A percentile compares a stretch with the other conserved stretches of the same genome.
Conservation (phyloP, 495 filamentous ascomycete genomes). For the Podospora didyma region DNA sequence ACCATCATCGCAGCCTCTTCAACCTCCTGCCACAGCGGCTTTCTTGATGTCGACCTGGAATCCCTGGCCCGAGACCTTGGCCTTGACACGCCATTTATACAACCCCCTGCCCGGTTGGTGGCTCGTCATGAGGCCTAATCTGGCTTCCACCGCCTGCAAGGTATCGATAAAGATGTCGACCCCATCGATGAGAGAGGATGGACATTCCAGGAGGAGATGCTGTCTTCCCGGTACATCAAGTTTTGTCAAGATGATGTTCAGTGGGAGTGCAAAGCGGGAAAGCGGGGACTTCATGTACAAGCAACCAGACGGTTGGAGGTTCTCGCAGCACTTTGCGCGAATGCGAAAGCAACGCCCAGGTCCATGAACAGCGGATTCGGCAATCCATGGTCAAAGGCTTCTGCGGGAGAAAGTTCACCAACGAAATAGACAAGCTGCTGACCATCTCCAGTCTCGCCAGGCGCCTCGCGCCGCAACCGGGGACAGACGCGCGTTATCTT, state of each 20-base stretch:
- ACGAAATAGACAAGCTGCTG: no score
- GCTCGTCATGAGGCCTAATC: background rate
- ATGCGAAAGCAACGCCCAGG: background rate
- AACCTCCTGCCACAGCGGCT: constrained; percentile 9
- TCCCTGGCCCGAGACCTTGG: no score
- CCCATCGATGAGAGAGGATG: constrained; percentile 3
- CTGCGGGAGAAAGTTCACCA: no score
- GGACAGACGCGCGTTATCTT: no score
- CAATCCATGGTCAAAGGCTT: no score
- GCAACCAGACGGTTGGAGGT: background rate
- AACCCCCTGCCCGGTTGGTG: background rate
- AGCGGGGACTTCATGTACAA: background rate
- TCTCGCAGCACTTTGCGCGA: background rate
- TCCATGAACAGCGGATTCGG: no score
- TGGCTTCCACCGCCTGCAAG: background rate
- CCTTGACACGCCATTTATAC: background rate
- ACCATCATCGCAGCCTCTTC: constrained; percentile 13
- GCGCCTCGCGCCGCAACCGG: no score
- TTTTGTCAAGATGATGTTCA: constrained; percentile 1
- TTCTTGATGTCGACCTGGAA: no score
- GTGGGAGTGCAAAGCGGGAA: constrained; percentile 4
- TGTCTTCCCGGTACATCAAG: constrained; percentile 1
- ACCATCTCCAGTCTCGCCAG: no score
- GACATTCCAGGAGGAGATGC: constrained; percentile 5
- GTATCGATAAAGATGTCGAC: background rate